Evolutionary conservation across 2,329 filamentous ascomycete species (phyloP).

Genomic region (Pleoardoris graminearum): DNA sequence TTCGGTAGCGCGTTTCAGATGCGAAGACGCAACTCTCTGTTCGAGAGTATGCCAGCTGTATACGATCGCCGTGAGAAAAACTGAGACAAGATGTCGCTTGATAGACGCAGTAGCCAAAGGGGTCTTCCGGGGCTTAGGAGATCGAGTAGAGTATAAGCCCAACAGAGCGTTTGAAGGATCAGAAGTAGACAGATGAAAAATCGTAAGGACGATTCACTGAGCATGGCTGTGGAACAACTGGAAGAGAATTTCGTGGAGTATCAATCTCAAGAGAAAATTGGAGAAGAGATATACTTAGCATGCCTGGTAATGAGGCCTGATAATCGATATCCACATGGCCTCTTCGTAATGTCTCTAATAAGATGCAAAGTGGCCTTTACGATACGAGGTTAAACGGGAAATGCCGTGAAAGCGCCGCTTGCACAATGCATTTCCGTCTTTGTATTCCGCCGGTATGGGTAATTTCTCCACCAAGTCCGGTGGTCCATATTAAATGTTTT

Average conservation of each 20-base stretch:
- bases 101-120: slow-evolving; percentile 24
- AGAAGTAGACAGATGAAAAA: slow-evolving; percentile 36
- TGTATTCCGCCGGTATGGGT: not conserved
- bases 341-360: not conserved
- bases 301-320: not conserved
- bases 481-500: not conserved
- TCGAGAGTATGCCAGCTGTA: slow-evolving; percentile 19
- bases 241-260: too few relatives aligned
- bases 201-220: slow-evolving; percentile 34
- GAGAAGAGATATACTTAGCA: not conserved
- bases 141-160: slow-evolving; percentile 36
- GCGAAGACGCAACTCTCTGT: slow-evolving; percentile 21
- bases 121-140: slow-evolving; percentile 36
- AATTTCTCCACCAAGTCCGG: not conserved
- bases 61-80: slow-evolving; percentile 22
- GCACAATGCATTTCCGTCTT: not conserved
- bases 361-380: slow-evolving; percentile 6
- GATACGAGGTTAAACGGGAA: not conserved
- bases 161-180: slow-evolving; percentile 35
- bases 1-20: not conserved
- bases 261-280: not conserved
- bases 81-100: slow-evolving; percentile 21
- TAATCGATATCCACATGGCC: not conserved
- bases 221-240: slow-evolving; percentile 17
- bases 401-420: not conserved